These are phyloP conservation scores for Rhododendron simsii DNA, from an alignment of 148 eudicot genomes.

Conservation along the genomic window DNA sequence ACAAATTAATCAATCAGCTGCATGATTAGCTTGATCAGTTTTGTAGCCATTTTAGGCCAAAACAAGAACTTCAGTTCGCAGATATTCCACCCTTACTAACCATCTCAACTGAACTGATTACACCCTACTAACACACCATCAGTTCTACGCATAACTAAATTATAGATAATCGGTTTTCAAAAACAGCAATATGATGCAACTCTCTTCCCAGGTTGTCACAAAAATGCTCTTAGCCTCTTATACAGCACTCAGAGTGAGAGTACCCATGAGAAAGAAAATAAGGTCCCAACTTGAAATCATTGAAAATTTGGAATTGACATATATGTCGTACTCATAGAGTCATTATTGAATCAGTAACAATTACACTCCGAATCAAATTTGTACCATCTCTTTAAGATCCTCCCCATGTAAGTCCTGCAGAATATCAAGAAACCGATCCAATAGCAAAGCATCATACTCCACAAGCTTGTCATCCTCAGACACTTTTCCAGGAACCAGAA, in stretches of 20 bases:
- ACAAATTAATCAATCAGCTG: background rate
- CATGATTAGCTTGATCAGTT: background rate
- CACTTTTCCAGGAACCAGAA: slow-evolving; percentile 62
- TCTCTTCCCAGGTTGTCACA: background rate
- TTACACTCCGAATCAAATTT: background rate
- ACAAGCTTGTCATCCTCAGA: slow-evolving; percentile 82
- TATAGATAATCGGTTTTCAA: background rate
- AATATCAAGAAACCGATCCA: slow-evolving; percentile 79
- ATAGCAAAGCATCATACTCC: slow-evolving; percentile 70
- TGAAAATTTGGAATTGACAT: background rate
- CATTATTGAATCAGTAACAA: background rate
- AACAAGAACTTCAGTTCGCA: background rate
- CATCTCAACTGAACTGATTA: background rate
- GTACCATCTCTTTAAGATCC: slow-evolving; percentile 68
- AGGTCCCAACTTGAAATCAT: background rate
- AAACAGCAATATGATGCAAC: background rate
- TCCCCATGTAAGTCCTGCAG: slow-evolving; percentile 80
- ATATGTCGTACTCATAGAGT: background rate
- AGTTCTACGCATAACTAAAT: background rate
- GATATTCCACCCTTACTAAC: background rate
- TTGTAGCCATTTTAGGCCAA: background rate
- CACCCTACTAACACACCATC: background rate
- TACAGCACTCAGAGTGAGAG: background rate
- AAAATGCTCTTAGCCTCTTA: background rate
- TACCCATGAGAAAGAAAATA: background rate